These are phyloP conservation scores for Ochetophila trinervis DNA, from an alignment of 306 rosid genomes.

Conservation along the genomic window DNA sequence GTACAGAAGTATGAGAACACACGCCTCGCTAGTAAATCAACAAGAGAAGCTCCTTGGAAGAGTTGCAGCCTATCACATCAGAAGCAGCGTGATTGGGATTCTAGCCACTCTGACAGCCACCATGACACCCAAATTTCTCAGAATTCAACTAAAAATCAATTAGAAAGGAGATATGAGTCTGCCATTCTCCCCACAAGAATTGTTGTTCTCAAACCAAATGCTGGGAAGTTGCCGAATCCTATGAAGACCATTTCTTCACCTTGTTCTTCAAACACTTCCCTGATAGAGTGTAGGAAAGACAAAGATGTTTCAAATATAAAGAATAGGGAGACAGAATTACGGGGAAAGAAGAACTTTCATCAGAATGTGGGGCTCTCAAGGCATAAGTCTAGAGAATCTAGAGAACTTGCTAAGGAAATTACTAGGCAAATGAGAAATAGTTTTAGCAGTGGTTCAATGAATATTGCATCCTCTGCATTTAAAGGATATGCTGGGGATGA, in stretches of 20 bases:
- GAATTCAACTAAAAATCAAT: conserved; percentile 40
- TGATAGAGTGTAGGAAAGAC: conserved; percentile 44
- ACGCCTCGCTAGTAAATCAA: conserved; percentile 44
- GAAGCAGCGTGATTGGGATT: conserved; percentile 38
- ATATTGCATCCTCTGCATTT: conserved; percentile 45
- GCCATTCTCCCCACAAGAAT: conserved; percentile 63
- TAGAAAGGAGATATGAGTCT: conserved; percentile 40
- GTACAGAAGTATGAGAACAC: conserved; percentile 35
- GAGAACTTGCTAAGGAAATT: conserved; percentile 74
- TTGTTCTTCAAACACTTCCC: conserved; percentile 54
- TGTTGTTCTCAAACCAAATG: conserved; percentile 87
- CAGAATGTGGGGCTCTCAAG: conserved; percentile 39
- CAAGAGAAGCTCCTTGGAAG: conserved; percentile 36
- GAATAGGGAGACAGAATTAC: conserved; percentile 41
- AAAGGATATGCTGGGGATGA: conserved; percentile 65
- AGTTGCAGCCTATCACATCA: conserved; percentile 44
- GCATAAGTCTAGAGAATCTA: conserved; percentile 64
- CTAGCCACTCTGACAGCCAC: conserved; percentile 43
- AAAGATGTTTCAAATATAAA: conserved; percentile 38
- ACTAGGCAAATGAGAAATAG: conserved; percentile 70
- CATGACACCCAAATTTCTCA: conserved; percentile 38
- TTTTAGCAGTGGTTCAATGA: conserved; percentile 31
- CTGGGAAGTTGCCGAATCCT: conserved; percentile 59
- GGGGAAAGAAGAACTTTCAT: conserved; percentile 34
- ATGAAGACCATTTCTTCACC: conserved; percentile 42